Base-by-base conservation (phyloP, 1,284 basidiomycete genomes). In the Microbotryum scabiosae region DNA sequence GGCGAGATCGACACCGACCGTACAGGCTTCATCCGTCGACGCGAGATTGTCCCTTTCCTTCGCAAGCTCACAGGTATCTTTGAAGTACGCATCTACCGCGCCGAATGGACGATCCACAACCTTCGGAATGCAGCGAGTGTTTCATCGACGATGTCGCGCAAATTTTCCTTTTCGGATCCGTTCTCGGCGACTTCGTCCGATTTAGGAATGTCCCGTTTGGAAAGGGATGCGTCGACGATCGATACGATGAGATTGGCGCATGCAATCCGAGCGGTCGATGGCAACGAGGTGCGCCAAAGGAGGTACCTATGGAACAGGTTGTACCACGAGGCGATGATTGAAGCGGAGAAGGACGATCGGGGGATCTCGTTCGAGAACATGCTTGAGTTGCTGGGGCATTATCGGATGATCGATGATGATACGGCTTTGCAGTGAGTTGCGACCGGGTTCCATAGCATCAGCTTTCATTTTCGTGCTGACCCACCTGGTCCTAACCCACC, bases 291-390 rank as follows among this genome's bases (percentile, higher is more conserved):
- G 65, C 79, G 84, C 59, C 80, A 81, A 64, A 81, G 89, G 26
- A 81, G 87, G 63, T 80, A 80, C 10, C 74, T 84, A 21, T 92
- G 88, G 71, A 84, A 83, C 64, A 81, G 85, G 23, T 76, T 96
- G 4, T 90, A 87, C 70, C 86, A 92, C 71, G 91, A 96, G 77
- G 90, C 90, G 3, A 84, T 81, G 65, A 82, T 90, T 49, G 64
- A 64, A 8, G 81, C 83, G 2, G 82, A 85, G 65, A 81, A 87
- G 63, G 81, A 80, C 30, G 84, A 83, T 1, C 81, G 82, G 54
- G 91, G 93, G 10, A 88, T 98, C 63, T 87, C 90, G 21, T 97
- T 97, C 77, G 90, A 85, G 7, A 82, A 86, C 49, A 96, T 97
- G 90, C 81, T 97, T 16, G 73, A 88, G 51, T 77, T 97, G 57